These are phyloP conservation scores for Rutidosis leptorrhynchoides DNA, from an alignment of 129 eudicot genomes.

Conservation along the genomic window DNA sequence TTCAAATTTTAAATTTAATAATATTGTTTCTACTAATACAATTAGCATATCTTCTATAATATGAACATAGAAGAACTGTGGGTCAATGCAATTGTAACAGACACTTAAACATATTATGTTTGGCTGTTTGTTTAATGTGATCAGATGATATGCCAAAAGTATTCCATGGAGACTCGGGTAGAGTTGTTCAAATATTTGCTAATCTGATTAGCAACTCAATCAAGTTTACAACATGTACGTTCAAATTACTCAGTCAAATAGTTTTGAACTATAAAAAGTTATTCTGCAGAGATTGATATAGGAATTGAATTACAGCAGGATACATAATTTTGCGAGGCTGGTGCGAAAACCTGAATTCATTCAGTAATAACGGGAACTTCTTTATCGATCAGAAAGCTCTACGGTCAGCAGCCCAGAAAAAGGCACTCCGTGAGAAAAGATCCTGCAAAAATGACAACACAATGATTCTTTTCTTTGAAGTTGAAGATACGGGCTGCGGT, in stretches of 20 bases:
- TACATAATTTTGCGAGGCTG: constrained; percentile 81
- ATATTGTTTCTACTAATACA: not conserved
- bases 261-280: not conserved
- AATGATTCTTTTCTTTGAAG: constrained; percentile 78
- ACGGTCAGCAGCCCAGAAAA: constrained; percentile 38
- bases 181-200: constrained; percentile 91
- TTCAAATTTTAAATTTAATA: not conserved
- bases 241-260: constrained; percentile 9
- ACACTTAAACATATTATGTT: constrained; percentile 11
- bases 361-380: constrained; percentile 29
- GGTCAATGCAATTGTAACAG: not conserved
- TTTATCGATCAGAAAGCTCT: constrained; percentile 40
- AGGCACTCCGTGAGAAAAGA: constrained; percentile 38
- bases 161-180: constrained; percentile 83
- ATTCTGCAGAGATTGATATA: constrained; percentile 4
- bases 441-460: constrained; percentile 54
- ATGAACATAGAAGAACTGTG: no score
- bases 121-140: constrained; percentile 15
- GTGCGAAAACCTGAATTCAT: constrained; percentile 56
- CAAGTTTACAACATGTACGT: constrained; percentile 90
- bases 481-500: constrained; percentile 96
- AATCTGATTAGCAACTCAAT: constrained; percentile 94
- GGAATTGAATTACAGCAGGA: constrained; percentile 63
- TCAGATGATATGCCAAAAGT: constrained; percentile 87
- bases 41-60: no score